phyloP scores from a whole-genome alignment of 2,329 filamentous ascomycete genomes.

The Thielaviopsis punctulata region DNA sequence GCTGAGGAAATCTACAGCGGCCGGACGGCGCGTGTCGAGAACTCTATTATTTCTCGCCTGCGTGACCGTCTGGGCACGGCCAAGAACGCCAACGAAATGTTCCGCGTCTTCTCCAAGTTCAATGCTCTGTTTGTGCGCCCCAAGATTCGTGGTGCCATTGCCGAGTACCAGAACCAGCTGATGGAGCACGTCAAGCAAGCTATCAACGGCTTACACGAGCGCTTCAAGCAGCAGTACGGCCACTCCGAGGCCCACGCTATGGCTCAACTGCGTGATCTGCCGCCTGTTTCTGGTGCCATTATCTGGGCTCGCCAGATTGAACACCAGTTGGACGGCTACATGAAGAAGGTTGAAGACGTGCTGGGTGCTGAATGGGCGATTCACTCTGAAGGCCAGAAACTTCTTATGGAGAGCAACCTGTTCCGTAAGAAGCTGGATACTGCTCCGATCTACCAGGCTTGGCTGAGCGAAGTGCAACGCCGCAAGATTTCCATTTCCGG shows the following conservation, averaged over 20 bases:
- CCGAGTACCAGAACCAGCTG: slow-evolving; percentile 93
- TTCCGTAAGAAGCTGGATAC: slow-evolving; percentile 96
- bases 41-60: slow-evolving; percentile 90
- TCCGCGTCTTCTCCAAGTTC: slow-evolving; percentile 98
- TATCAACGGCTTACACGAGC: slow-evolving; percentile 81
- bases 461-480: slow-evolving; percentile 77
- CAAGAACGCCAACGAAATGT: slow-evolving; percentile 98
- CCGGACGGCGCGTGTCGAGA: slow-evolving; percentile 89
- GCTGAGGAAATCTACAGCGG: slow-evolving; percentile 96
- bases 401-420: slow-evolving; percentile 76
- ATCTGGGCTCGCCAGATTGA: slow-evolving; percentile 98
- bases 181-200: slow-evolving; percentile 97
- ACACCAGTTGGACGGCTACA: slow-evolving; percentile 84
- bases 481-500: slow-evolving; percentile 85
- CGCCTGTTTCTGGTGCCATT: slow-evolving; percentile 89
- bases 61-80: slow-evolving; percentile 86
- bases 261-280: slow-evolving; percentile 90
- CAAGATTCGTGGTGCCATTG: slow-evolving; percentile 97
- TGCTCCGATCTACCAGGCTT: slow-evolving; percentile 82
- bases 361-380: slow-evolving; percentile 87
- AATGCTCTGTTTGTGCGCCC: slow-evolving; percentile 95
- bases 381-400: slow-evolving; percentile 85
- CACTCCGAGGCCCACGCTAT: slow-evolving; percentile 96
- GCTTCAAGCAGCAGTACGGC: slow-evolving; percentile 97
- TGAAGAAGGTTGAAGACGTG: slow-evolving; percentile 98